Evolutionary conservation across 1,284 basidiomycete genomes (phyloP).

Genomic region (Ceratorhiza oryzae-sativae): DNA sequence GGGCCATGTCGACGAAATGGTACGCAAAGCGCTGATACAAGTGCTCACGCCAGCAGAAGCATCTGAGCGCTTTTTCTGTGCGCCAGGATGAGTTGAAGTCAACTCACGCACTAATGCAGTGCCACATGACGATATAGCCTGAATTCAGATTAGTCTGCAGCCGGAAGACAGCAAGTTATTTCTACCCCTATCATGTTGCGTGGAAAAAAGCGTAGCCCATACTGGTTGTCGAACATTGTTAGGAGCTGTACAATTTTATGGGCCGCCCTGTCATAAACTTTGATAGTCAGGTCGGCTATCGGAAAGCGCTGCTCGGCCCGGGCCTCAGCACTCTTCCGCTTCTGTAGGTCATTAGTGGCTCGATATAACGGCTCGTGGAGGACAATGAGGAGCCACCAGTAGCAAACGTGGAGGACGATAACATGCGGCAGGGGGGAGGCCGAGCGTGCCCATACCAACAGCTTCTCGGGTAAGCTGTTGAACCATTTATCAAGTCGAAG

Average conservation of each 20-base stretch:
- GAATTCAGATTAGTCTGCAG: neutral
- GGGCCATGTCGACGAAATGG: constrained; percentile 13
- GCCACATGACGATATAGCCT: constrained; percentile 6
- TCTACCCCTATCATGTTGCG: constrained; percentile 5
- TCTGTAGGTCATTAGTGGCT: neutral
- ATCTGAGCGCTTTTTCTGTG: constrained; percentile 12
- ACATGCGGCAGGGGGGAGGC: constrained; percentile 64
- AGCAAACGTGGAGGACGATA: constrained; percentile 67
- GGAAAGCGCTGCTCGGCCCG: constrained; percentile 49
- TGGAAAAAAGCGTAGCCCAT: constrained; percentile 38
- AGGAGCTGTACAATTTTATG: constrained; percentile 68
- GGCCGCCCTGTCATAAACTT: constrained; percentile 68
- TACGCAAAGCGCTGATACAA: constrained; percentile 2
- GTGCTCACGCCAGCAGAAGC: neutral
- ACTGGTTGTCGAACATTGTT: constrained; percentile 2
- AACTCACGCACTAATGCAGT: constrained; percentile 10
- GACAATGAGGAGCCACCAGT: constrained; percentile 69
- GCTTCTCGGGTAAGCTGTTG: constrained; percentile 59
- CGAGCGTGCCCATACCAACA: constrained; percentile 57
- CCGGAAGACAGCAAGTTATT: neutral
- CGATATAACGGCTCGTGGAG: constrained; percentile 71
- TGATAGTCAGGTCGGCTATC: constrained; percentile 51
- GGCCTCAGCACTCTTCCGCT: neutral
- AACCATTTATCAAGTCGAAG: constrained; percentile 69
- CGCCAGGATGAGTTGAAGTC: neutral